A percentile compares a stretch with the other conserved stretches of the same genome.
These are phyloP conservation scores for Mangifera indica DNA, from an alignment of 345 rosid species.

Conservation along the genomic window DNA sequence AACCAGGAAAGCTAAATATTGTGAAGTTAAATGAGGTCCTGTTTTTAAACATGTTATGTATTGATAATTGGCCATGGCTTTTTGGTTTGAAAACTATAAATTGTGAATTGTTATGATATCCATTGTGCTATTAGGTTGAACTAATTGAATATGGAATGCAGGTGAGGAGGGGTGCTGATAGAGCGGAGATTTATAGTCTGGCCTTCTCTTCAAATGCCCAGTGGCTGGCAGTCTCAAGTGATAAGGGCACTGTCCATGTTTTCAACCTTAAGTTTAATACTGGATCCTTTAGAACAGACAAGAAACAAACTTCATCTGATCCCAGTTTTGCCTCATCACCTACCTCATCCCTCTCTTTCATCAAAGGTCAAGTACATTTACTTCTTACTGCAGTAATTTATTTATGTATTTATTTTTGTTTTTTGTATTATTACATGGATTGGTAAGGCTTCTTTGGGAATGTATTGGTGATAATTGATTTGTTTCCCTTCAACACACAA, in stretches of 20 bases:
- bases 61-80: background rate
- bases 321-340: conserved; percentile 36
- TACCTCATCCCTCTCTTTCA: conserved; percentile 67
- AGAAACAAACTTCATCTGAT: conserved; percentile 37
- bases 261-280: conserved; percentile 78
- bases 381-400: background rate
- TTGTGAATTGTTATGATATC: background rate
- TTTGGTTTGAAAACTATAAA: background rate
- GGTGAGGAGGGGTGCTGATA: conserved; percentile 98
- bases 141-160: conserved; percentile 26
- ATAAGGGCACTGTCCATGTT: conserved; percentile 96
- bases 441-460: background rate
- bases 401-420: background rate
- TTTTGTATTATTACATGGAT: background rate
- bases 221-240: conserved; percentile 97
- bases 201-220: conserved; percentile 86
- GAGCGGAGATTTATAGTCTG: conserved; percentile 95
- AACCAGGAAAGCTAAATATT: too few species aligned
- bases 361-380: conserved; percentile 52
- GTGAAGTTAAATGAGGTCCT: too few species aligned
- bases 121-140: background rate
- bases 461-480: background rate
- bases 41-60: too few species aligned
- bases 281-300: conserved; percentile 52
- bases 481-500: background rate